These are phyloP conservation scores for Suillus tomentosus DNA, from an alignment of 768 basidiomycete genomes.

Conservation along the genomic window DNA sequence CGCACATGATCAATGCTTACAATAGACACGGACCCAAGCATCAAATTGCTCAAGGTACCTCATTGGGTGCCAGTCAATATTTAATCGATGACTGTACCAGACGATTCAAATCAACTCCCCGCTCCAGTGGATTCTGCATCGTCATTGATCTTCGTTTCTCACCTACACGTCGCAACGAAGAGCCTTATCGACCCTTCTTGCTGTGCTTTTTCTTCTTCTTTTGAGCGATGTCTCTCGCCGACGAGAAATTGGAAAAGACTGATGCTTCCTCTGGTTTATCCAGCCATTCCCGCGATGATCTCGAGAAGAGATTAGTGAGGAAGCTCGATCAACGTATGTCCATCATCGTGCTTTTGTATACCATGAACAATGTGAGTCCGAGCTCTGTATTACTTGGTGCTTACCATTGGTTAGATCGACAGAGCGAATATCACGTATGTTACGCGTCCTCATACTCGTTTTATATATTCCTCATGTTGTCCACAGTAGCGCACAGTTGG, in stretches of 20 bases:
- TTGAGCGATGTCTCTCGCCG: not conserved
- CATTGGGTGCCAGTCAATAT: not conserved
- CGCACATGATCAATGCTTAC: not conserved
- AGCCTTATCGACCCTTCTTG: not conserved
- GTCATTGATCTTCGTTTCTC: not conserved
- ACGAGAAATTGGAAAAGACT: not conserved
- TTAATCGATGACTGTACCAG: not conserved
- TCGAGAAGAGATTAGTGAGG: not conserved
- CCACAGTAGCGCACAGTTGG: constrained; percentile 61
- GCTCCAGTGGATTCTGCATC: not conserved
- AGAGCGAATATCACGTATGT: constrained; percentile 62
- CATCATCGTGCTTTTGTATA: constrained; percentile 24
- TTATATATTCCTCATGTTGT: not conserved
- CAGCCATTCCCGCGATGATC: not conserved
- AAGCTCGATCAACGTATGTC: constrained; percentile 20
- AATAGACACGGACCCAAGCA: not conserved
- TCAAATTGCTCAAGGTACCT: not conserved
- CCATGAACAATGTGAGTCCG: constrained; percentile 23
- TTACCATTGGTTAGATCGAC: constrained; percentile 46
- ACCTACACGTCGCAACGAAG: not conserved
- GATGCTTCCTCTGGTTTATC: not conserved
- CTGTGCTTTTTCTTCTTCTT: not conserved
- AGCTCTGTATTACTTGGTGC: not conserved
- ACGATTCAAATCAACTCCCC: not conserved
- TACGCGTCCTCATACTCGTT: not conserved